phyloP scores from a whole-genome alignment of 306 rosid genomes.

The Biancaea sappan region DNA sequence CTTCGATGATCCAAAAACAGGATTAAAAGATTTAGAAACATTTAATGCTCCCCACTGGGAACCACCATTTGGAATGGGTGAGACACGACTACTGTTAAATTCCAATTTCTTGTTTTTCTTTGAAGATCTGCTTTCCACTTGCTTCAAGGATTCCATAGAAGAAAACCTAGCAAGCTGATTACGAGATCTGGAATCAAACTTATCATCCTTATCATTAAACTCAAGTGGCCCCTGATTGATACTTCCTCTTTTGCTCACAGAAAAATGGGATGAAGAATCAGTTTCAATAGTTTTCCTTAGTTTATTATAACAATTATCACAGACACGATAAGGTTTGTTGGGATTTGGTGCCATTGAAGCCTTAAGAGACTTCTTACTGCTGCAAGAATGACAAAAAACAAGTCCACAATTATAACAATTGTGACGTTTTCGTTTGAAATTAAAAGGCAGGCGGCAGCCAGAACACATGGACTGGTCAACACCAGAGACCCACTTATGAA shows the following conservation, averaged over 20 bases:
- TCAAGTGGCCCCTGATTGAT: conserved; percentile 59
- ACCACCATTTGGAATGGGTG: conserved; percentile 67
- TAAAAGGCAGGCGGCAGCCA: conserved; percentile 72
- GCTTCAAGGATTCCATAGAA: conserved; percentile 65
- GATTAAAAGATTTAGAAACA: conserved; percentile 69
- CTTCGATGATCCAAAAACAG: conserved; percentile 74
- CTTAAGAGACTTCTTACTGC: conserved; percentile 70
- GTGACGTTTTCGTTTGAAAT: conserved; percentile 76
- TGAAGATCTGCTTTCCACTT: conserved; percentile 60
- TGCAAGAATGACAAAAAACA: conserved; percentile 77
- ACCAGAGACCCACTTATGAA: conserved; percentile 84
- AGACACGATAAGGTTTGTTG: conserved; percentile 73
- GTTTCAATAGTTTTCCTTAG: conserved; percentile 57
- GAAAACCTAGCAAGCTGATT: conserved; percentile 61
- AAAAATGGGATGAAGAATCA: conserved; percentile 56
- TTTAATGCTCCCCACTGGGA: conserved; percentile 70
- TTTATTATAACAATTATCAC: conserved; percentile 69
- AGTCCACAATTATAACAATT: conserved; percentile 79
- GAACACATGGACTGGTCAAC: conserved; percentile 81
- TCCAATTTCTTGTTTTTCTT: conserved; percentile 73
- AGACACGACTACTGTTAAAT: conserved; percentile 73
- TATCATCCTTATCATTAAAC: conserved; percentile 53
- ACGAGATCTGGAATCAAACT: conserved; percentile 58
- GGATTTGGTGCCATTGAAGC: conserved; percentile 88
- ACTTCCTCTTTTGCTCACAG: conserved; percentile 70